Conservation (phyloP, 108 stramenopile genomes). For the Cyclotella distinguenda region DNA sequence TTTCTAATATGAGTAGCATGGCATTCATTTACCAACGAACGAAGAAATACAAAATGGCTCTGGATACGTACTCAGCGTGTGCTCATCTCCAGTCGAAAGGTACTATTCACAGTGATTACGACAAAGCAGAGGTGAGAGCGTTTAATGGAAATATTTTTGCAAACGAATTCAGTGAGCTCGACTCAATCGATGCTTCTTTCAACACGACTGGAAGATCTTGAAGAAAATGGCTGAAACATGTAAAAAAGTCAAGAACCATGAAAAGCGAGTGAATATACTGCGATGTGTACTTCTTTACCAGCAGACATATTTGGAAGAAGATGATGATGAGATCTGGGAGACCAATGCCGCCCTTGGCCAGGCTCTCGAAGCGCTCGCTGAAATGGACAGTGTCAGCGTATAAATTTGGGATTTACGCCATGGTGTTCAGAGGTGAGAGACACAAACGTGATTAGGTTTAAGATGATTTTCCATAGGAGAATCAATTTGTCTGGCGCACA, state of each 20-base stretch:
- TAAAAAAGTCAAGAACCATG: slow-evolving; percentile 45
- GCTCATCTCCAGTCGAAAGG: slow-evolving; percentile 36
- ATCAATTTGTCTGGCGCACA: no score
- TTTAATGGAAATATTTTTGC: no score
- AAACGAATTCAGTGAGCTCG: no score
- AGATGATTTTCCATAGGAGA: no score
- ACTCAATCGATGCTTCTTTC: no score
- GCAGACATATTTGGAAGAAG: slow-evolving; percentile 35
- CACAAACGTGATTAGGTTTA: no score
- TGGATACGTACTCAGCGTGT: slow-evolving; percentile 47
- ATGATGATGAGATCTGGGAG: slow-evolving; percentile 47
- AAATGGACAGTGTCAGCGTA: slow-evolving; percentile 21
- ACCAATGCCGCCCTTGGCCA: slow-evolving; percentile 38
- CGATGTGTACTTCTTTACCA: slow-evolving; percentile 35
- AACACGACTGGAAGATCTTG: no score
- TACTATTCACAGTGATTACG: slow-evolving; percentile 19
- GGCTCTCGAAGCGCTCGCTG: slow-evolving; percentile 35
- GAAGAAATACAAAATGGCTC: slow-evolving; percentile 29
- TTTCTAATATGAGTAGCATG: slow-evolving; percentile 45
- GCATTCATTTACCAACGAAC: slow-evolving; percentile 45
- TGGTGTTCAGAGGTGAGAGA: no score
- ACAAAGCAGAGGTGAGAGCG: slow-evolving; percentile 5
- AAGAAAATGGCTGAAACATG: slow-evolving; percentile 35
- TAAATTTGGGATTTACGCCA: no score
- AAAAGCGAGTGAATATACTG: slow-evolving; percentile 33